phyloP scores from a whole-genome alignment of 371 early-diverging fungal genomes.

The Mucor mucedo region DNA sequence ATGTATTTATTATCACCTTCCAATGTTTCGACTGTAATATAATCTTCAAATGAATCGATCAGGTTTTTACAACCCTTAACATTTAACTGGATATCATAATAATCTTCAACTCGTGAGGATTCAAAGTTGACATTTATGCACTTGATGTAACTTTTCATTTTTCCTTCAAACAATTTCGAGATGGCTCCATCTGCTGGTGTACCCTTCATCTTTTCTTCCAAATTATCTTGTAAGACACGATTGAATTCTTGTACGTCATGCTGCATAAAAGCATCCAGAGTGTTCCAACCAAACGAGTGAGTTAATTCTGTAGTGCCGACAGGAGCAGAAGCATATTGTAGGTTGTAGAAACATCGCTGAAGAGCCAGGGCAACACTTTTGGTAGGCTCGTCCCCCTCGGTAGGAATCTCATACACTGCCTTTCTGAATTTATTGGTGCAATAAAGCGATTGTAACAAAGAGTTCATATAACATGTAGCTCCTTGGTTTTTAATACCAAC shows the following conservation, averaged over 20 bases:
- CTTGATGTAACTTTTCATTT: slow-evolving; percentile 94
- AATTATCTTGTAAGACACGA: slow-evolving; percentile 93
- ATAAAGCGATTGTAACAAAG: slow-evolving; percentile 96
- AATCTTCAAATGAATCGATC: slow-evolving; percentile 91
- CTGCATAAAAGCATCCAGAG: slow-evolving; percentile 93
- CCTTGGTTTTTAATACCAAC: slow-evolving; percentile 98
- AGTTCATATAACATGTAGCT: slow-evolving; percentile 99
- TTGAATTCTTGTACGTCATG: slow-evolving; percentile 98
- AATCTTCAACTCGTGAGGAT: slow-evolving; percentile 86
- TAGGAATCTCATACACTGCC: slow-evolving; percentile 91
- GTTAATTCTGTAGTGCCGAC: slow-evolving; percentile 95
- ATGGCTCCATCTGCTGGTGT: slow-evolving; percentile 94
- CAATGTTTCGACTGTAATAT: slow-evolving; percentile 88
- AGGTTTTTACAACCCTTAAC: slow-evolving; percentile 93
- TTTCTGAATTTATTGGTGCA: slow-evolving; percentile 96
- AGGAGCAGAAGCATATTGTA: slow-evolving; percentile 72
- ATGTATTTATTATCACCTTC: slow-evolving; percentile 98
- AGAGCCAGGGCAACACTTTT: slow-evolving; percentile 89
- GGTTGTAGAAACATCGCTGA: slow-evolving; percentile 94
- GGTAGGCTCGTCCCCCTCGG: slow-evolving; percentile 82
- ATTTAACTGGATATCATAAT: slow-evolving; percentile 89
- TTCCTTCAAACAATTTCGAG: slow-evolving; percentile 88
- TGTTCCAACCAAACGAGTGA: slow-evolving; percentile 97
- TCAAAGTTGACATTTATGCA: slow-evolving; percentile 95
- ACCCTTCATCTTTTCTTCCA: slow-evolving; percentile 90